phyloP scores from a whole-genome alignment of 495 filamentous ascomycete genomes.

The Pseudomonodictys pantanalensis region DNA sequence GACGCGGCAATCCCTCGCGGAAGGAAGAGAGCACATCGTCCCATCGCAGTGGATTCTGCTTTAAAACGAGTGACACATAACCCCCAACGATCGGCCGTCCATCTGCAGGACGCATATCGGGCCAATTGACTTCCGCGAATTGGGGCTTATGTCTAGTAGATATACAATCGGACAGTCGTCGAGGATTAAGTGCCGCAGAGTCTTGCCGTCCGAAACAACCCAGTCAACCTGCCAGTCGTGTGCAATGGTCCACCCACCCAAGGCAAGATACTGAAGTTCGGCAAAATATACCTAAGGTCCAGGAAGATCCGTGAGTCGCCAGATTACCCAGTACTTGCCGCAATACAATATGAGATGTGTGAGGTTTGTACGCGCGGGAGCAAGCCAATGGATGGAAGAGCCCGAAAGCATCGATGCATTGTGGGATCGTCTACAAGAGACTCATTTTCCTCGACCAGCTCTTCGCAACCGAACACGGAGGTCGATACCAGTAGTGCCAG shows the following conservation, averaged over 20 bases:
- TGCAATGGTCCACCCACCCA: slow-evolving; percentile 3
- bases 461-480: no score
- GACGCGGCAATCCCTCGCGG: not conserved
- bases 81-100: not conserved
- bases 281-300: not conserved
- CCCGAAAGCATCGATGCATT: no score
- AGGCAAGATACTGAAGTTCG: not conserved
- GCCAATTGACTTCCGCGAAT: not conserved
- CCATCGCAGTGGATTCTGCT: not conserved
- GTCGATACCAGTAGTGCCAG: no score
- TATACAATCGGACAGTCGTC: slow-evolving; percentile 7
- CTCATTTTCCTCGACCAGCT: no score
- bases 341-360: slow-evolving; percentile 2
- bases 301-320: slow-evolving; percentile 3
- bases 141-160: not conserved
- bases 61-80: not conserved
- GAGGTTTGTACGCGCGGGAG: no score
- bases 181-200: not conserved
- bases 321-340: not conserved
- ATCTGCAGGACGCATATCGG: not conserved
- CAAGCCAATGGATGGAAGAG: no score
- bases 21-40: not conserved
- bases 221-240: slow-evolving; percentile 13
- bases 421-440: no score
- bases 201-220: slow-evolving; percentile 3